A percentile compares a stretch with the other conserved stretches of the same genome.
phyloP scores from a whole-genome alignment of 75 land plant species.

The Cupressus sempervirens region DNA sequence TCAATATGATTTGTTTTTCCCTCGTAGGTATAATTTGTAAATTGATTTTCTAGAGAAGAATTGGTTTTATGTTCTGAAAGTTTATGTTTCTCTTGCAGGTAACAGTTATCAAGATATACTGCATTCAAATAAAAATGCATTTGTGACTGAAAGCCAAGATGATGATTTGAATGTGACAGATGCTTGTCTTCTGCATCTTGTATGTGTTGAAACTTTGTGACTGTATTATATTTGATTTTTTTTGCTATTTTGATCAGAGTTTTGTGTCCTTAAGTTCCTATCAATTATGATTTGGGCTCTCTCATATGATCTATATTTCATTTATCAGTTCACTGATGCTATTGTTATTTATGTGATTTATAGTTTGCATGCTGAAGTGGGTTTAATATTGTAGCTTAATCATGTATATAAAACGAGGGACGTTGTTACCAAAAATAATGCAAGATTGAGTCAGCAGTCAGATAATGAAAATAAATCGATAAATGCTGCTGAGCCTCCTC shows the following conservation, averaged over 20 bases:
- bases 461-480: constrained; percentile 16
- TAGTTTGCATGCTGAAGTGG: not conserved
- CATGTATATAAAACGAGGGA: constrained; percentile 77
- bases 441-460: constrained; percentile 52
- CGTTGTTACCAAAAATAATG: constrained; percentile 73
- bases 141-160: constrained; percentile 40
- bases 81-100: constrained; percentile 43
- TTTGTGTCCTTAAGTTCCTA: not conserved
- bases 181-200: constrained; percentile 87
- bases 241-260: not conserved
- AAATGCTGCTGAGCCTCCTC: constrained; percentile 34
- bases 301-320: not conserved
- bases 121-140: constrained; percentile 70
- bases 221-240: not conserved
- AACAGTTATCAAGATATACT: constrained; percentile 83
- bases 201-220: constrained; percentile 21
- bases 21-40: not conserved
- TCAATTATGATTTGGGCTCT: not conserved
- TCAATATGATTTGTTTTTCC: not conserved
- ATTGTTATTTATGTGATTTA: not conserved
- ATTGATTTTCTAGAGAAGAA: not conserved
- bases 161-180: constrained; percentile 77
- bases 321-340: not conserved
- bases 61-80: not conserved
- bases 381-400: constrained; percentile 62